Conservation (phyloP, 208 protist species). For the Naegleria fowleri region DNA sequence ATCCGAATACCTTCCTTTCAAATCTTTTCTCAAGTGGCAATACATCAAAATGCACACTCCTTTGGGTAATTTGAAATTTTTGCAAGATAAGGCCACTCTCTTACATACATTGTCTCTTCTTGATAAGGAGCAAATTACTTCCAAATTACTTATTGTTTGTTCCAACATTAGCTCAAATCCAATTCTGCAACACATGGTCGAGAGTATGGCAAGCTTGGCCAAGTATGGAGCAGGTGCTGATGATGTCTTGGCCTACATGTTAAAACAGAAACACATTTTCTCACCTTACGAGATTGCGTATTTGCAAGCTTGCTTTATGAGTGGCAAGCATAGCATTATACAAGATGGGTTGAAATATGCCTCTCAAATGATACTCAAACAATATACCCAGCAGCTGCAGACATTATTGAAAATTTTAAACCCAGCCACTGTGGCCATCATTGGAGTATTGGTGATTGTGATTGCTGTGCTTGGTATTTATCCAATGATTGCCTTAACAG, state of each 20-base stretch:
- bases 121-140: slow-evolving; percentile 31
- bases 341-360: slow-evolving; percentile 30
- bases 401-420: slow-evolving; percentile 18
- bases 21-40: slow-evolving; percentile 16
- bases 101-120: slow-evolving; percentile 28
- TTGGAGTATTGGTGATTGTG: slow-evolving; percentile 24
- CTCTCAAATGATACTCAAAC: slow-evolving; percentile 25
- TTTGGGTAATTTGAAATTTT: slow-evolving; percentile 17
- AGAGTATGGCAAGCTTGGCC: slow-evolving; percentile 25
- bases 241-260: slow-evolving; percentile 28
- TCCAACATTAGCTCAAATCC: slow-evolving; percentile 10
- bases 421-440: not conserved
- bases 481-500: slow-evolving; percentile 27
- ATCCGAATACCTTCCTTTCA: slow-evolving; percentile 19
- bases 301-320: slow-evolving; percentile 33
- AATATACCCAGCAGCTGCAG: slow-evolving; percentile 5
- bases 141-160: slow-evolving; percentile 17
- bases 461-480: slow-evolving; percentile 30
- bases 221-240: slow-evolving; percentile 29
- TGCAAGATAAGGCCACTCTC: slow-evolving; percentile 30
- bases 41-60: slow-evolving; percentile 30
- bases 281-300: slow-evolving; percentile 31
- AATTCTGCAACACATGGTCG: slow-evolving; percentile 30
- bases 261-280: slow-evolving; percentile 30
- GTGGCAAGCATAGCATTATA: slow-evolving; percentile 21